A percentile compares a stretch with the other conserved stretches of the same genome.
Evolutionary conservation across 2,329 filamentous ascomycete genomes (phyloP).

Genomic region (Cryphonectria naterciae): DNA sequence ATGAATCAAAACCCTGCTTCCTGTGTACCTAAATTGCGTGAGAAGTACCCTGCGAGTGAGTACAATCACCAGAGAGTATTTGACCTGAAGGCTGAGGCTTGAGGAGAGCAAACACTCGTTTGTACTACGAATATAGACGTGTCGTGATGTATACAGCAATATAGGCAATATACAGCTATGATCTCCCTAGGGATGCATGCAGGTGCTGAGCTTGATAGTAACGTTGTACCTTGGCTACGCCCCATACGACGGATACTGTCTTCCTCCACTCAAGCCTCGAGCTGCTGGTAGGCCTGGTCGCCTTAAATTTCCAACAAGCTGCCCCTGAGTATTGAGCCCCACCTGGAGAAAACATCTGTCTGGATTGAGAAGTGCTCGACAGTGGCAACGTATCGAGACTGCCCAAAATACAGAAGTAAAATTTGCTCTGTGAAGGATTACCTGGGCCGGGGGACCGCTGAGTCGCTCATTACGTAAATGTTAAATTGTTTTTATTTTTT

Average conservation of each 20-base stretch:
- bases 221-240: neutral
- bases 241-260: neutral
- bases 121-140: neutral
- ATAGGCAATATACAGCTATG: neutral
- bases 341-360: neutral
- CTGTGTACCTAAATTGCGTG: neutral
- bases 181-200: neutral
- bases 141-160: neutral
- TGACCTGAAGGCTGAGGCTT: neutral
- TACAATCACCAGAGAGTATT: neutral
- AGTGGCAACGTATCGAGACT: neutral
- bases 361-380: slow-evolving; percentile 13
- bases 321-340: slow-evolving; percentile 11
- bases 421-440: neutral
- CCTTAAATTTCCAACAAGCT: neutral
- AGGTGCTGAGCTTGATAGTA: neutral
- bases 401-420: neutral
- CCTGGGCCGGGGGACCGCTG: neutral
- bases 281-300: neutral
- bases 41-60: neutral
- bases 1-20: neutral
- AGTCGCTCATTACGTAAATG: slow-evolving; percentile 2
- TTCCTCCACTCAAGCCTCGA: neutral
- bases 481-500: neutral
- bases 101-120: neutral